Evolutionary conservation across 805 yeast genomes (phyloP).

Genomic region (Pichia cabralensis): DNA sequence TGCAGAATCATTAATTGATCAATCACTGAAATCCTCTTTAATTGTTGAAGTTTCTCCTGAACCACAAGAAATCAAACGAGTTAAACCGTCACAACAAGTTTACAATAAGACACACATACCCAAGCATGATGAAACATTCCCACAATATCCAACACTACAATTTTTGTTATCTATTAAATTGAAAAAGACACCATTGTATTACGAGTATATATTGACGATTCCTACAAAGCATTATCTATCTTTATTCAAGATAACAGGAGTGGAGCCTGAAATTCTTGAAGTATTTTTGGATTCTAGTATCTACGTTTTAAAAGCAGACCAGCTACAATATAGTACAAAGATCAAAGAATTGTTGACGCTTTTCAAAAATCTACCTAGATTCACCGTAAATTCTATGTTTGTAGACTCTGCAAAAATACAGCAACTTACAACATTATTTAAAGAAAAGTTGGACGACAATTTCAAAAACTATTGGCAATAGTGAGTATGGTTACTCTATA

Average conservation of each 20-base stretch:
- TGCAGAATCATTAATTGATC: too few species aligned
- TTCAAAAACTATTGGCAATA: slow-evolving; percentile 9
- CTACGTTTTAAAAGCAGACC: slow-evolving; percentile 15
- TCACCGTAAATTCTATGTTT: slow-evolving; percentile 27
- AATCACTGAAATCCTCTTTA: too few species aligned
- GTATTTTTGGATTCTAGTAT: slow-evolving; percentile 35
- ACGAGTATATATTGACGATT: slow-evolving; percentile 28
- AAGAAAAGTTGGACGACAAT: slow-evolving; percentile 1
- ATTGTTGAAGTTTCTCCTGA: too few species aligned
- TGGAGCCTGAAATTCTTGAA: slow-evolving; percentile 40
- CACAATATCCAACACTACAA: slow-evolving; percentile 39
- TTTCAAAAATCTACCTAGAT: slow-evolving; percentile 29
- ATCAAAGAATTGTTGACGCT: slow-evolving; percentile 18
- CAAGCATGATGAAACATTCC: slow-evolving; percentile 26
- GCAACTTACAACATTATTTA: slow-evolving; percentile 1
- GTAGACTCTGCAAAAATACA: slow-evolving; percentile 15
- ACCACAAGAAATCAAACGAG: not conserved
- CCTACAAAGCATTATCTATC: slow-evolving; percentile 17
- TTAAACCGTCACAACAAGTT: not conserved
- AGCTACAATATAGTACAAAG: slow-evolving; percentile 6
- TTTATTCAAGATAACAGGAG: slow-evolving; percentile 33
- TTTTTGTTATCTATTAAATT: slow-evolving; percentile 30
- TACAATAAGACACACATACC: not conserved
- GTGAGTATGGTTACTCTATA: too few species aligned
- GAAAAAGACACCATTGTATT: slow-evolving; percentile 23